Conservation (phyloP, 768 basidiomycete genomes). For the Boletus sensibilis region DNA sequence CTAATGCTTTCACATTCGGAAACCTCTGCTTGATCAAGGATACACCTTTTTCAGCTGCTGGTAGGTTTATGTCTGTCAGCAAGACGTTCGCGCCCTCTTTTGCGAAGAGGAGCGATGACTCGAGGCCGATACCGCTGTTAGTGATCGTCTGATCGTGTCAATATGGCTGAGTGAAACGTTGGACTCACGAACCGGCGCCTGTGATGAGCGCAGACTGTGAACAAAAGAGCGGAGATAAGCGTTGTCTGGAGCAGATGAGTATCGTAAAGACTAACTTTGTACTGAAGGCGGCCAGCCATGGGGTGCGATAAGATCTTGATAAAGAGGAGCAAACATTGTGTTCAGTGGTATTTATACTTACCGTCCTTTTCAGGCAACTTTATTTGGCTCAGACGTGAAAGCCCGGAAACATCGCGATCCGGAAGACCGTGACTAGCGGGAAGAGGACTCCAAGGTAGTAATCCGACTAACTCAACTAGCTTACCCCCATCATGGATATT, state of each 20-base stretch:
- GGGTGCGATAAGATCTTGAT: slow-evolving; percentile 1
- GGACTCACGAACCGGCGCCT: slow-evolving; percentile 81
- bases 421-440: not conserved
- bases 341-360: no score
- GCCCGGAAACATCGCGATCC: not conserved
- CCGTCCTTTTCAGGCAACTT: no score
- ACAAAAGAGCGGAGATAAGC: slow-evolving; percentile 13
- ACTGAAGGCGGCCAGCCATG: slow-evolving; percentile 67
- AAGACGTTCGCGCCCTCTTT: slow-evolving; percentile 91
- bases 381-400: not conserved
- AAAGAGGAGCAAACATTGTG: not conserved
- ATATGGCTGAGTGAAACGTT: not conserved
- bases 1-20: slow-evolving; percentile 67
- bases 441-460: not conserved
- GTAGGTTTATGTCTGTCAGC: slow-evolving; percentile 82
- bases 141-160: slow-evolving; percentile 10
- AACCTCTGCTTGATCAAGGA: slow-evolving; percentile 60
- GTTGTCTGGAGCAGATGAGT: not conserved
- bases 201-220: slow-evolving; percentile 75
- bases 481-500: not conserved
- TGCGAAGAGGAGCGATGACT: slow-evolving; percentile 94
- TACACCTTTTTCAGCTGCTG: slow-evolving; percentile 67
- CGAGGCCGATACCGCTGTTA: slow-evolving; percentile 89
- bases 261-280: slow-evolving; percentile 48
- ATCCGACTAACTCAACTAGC: not conserved